These are phyloP conservation scores for Abrus pulchellus DNA, from an alignment of 306 rosid genomes.

Conservation along the genomic window DNA sequence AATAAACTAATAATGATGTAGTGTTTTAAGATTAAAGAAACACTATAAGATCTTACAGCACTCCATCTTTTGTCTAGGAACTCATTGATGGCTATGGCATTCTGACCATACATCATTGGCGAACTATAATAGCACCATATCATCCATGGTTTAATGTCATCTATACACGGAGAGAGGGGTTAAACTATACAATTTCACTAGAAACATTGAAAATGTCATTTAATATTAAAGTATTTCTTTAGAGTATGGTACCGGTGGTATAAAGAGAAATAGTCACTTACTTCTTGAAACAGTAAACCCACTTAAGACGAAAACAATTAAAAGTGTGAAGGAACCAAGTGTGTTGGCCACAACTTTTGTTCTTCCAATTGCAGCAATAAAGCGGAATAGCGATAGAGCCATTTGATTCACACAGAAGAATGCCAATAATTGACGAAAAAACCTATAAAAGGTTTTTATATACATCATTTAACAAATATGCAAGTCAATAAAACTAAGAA, in stretches of 20 bases:
- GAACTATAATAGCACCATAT: constrained; percentile 84
- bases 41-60: constrained; percentile 53
- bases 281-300: constrained; percentile 85
- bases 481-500: background rate
- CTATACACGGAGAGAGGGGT: constrained; percentile 46
- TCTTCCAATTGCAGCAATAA: constrained; percentile 88
- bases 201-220: background rate
- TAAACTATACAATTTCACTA: constrained; percentile 20
- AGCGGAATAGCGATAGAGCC: constrained; percentile 83
- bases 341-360: constrained; percentile 68
- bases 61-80: constrained; percentile 92
- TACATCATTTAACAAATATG: constrained; percentile 9
- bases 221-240: background rate
- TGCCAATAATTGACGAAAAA: constrained; percentile 83
- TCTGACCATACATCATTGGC: constrained; percentile 95
- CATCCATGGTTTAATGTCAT: constrained; percentile 80
- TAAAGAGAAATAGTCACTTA: constrained; percentile 21
- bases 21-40: constrained; percentile 10
- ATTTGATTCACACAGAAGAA: constrained; percentile 80
- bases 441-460: constrained; percentile 55
- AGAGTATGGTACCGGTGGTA: background rate
- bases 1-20: constrained; percentile 11
- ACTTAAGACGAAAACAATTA: constrained; percentile 73
- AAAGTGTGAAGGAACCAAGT: constrained; percentile 68
- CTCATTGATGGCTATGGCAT: constrained; percentile 83